Percentiles rank a stretch among this genome's conserved stretches.
phyloP scores from a whole-genome alignment of 192 early-diverging fungal species.

The Coemansia sp. region DNA sequence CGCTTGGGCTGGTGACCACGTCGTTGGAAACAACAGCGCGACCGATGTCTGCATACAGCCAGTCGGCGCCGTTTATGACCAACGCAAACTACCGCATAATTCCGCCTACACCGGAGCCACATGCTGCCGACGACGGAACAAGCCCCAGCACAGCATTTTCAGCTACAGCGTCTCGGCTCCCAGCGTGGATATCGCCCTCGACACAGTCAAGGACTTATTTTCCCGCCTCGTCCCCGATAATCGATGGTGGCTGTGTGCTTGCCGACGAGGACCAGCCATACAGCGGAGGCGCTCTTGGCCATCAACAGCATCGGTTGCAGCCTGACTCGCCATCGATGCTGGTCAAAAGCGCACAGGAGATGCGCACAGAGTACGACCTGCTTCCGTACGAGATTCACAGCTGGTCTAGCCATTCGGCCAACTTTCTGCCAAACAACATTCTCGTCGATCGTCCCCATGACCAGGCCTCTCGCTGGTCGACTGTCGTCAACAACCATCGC shows the following conservation, averaged over 20 bases:
- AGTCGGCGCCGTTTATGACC: slow-evolving; percentile 41
- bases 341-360: slow-evolving; percentile 16
- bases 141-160: neutral
- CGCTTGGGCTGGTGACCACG: neutral
- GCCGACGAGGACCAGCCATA: neutral
- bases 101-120: slow-evolving; percentile 16
- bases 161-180: slow-evolving; percentile 11
- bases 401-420: slow-evolving; percentile 82
- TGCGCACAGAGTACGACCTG: slow-evolving; percentile 46
- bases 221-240: slow-evolving; percentile 28
- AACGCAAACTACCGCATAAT: slow-evolving; percentile 54
- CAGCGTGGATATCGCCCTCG: slow-evolving; percentile 28
- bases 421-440: slow-evolving; percentile 85
- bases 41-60: slow-evolving; percentile 4
- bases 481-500: slow-evolving; percentile 79
- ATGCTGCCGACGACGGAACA: neutral
- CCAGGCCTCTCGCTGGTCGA: slow-evolving; percentile 90
- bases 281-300: neutral
- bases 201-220: slow-evolving; percentile 32
- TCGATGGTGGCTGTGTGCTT: slow-evolving; percentile 16
- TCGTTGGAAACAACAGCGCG: slow-evolving; percentile 7
- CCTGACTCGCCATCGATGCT: neutral
- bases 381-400: slow-evolving; percentile 66
- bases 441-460: slow-evolving; percentile 79
- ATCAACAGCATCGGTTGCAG: neutral